Percentiles rank a stretch among this genome's conserved stretches.
These are phyloP conservation scores for Barbatosphaeria neglecta DNA, from an alignment of 495 filamentous ascomycete genomes.

Conservation along the genomic window DNA sequence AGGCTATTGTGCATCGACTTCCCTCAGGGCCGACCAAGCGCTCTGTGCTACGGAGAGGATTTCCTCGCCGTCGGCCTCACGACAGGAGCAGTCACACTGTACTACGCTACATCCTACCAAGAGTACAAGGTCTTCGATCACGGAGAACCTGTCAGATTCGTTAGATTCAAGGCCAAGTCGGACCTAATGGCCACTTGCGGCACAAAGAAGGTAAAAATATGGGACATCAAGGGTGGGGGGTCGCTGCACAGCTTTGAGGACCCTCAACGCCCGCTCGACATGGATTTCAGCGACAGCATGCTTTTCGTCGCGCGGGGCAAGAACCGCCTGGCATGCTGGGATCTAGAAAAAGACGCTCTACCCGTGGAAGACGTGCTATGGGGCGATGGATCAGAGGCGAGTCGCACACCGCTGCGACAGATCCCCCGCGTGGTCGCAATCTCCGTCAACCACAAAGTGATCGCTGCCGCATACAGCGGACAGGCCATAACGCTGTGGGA, in stretches of 20 bases:
- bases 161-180: slow-evolving; percentile 4
- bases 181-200: slow-evolving; percentile 5
- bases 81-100: slow-evolving; percentile 1
- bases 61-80: slow-evolving; percentile 5
- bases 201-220: background rate
- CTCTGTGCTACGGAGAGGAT: slow-evolving; percentile 3
- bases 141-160: slow-evolving; percentile 10
- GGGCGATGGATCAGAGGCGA: slow-evolving; percentile 3
- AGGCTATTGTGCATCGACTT: slow-evolving; percentile 12
- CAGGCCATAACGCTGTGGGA: slow-evolving; percentile 7
- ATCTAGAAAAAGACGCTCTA: slow-evolving; percentile 7
- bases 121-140: slow-evolving; percentile 14
- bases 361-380: slow-evolving; percentile 3
- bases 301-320: slow-evolving; percentile 7
- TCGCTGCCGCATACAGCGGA: slow-evolving; percentile 5
- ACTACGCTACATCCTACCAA: slow-evolving; percentile 10
- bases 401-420: background rate
- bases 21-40: slow-evolving; percentile 9
- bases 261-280: slow-evolving; percentile 1
- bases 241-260: slow-evolving; percentile 5
- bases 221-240: slow-evolving; percentile 2
- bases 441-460: background rate
- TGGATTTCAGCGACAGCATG: slow-evolving; percentile 6
- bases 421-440: slow-evolving; percentile 2
- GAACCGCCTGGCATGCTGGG: slow-evolving; percentile 9